Evolutionary conservation across 768 basidiomycete genomes (phyloP).

Genomic region (Boletus fagicola): DNA sequence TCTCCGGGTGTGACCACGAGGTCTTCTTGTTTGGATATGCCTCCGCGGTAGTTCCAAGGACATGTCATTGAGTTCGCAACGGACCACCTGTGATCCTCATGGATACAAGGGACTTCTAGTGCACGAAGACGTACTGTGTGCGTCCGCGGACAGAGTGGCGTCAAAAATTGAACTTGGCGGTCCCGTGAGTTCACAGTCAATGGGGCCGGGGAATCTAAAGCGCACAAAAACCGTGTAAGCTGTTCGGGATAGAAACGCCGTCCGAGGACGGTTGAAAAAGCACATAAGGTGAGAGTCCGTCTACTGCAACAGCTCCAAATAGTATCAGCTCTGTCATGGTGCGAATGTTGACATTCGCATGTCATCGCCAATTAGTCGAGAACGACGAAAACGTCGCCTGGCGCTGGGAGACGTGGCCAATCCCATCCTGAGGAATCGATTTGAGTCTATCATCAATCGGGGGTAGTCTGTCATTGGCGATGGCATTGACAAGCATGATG

Average conservation of each 20-base stretch:
- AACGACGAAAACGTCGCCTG: not conserved
- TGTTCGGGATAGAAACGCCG: not conserved
- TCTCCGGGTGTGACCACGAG: conserved; percentile 1
- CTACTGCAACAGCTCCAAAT: not conserved
- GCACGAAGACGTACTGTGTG: not conserved
- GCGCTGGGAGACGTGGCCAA: not conserved
- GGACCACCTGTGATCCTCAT: not conserved
- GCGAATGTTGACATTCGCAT: not conserved
- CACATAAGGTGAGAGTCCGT: not conserved
- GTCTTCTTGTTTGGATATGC: not conserved
- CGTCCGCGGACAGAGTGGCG: conserved; percentile 19
- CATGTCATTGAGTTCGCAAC: not conserved
- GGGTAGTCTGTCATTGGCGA: not conserved
- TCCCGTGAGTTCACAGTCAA: not conserved
- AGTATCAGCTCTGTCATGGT: not conserved
- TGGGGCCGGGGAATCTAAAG: not conserved
- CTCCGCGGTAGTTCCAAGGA: conserved; percentile 4
- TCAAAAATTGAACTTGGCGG: not conserved
- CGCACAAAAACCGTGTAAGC: not conserved
- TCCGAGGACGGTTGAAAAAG: not conserved
- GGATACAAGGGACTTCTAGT: not conserved
- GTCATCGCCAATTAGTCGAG: not conserved
- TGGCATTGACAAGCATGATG: not conserved
- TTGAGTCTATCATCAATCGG: not conserved
- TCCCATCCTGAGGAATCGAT: not conserved